These are phyloP conservation scores for Heracleum sosnowskyi DNA, from an alignment of 129 eudicot genomes.

Conservation along the genomic window DNA sequence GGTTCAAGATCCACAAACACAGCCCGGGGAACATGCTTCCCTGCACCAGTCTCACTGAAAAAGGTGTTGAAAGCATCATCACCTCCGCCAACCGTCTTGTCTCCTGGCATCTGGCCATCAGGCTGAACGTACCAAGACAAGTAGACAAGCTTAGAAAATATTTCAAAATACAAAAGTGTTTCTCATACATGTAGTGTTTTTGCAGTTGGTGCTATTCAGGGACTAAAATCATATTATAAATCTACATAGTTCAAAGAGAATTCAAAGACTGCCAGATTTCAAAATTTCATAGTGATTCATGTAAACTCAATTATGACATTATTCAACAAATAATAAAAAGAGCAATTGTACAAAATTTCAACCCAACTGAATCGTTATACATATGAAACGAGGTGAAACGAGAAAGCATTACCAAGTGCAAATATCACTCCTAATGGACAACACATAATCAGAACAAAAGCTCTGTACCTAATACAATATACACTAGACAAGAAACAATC, in stretches of 20 bases:
- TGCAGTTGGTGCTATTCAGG: neutral
- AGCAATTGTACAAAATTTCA: neutral
- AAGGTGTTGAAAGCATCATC: constrained; percentile 78
- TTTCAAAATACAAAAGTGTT: neutral
- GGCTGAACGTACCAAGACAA: constrained; percentile 30
- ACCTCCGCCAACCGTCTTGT: constrained; percentile 65
- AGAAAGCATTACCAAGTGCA: neutral
- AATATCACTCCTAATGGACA: neutral
- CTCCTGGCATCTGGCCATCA: constrained; percentile 76
- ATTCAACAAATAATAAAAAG: too few relatives aligned
- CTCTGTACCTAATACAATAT: neutral
- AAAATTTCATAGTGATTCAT: neutral
- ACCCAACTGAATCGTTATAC: neutral
- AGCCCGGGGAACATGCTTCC: constrained; percentile 70
- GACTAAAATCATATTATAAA: too few relatives aligned
- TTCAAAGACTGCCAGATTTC: neutral
- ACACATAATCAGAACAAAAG: too few relatives aligned
- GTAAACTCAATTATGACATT: too few relatives aligned
- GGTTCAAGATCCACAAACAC: constrained; percentile 73
- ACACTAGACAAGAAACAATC: neutral
- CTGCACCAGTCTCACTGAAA: constrained; percentile 68
- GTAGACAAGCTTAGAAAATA: neutral
- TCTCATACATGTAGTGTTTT: neutral
- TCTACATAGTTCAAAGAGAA: neutral
- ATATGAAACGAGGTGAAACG: neutral